These are phyloP conservation scores for Monosporozyma solicola DNA, from an alignment of 805 yeast genomes.

Conservation along the genomic window DNA sequence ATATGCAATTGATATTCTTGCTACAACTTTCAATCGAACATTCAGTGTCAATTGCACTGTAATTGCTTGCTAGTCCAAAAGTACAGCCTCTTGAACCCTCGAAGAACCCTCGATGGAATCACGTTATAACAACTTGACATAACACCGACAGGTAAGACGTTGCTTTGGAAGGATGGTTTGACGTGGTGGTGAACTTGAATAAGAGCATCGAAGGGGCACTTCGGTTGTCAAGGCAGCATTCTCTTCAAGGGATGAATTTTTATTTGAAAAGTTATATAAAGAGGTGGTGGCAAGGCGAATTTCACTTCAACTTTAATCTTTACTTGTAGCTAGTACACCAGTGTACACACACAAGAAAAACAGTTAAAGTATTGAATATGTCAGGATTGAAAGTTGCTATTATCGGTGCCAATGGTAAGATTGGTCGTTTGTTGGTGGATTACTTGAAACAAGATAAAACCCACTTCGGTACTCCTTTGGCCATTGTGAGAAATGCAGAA, in stretches of 20 bases:
- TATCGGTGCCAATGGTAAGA: slow-evolving; percentile 55
- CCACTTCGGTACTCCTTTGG: slow-evolving; percentile 33
- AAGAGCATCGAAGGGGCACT: too few relatives aligned
- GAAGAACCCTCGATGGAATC: neutral
- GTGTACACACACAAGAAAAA: too few relatives aligned
- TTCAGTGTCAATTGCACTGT: neutral
- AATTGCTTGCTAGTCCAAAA: neutral
- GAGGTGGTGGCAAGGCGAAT: too few relatives aligned
- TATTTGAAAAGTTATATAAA: neutral
- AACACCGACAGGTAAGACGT: neutral
- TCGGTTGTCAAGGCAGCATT: neutral
- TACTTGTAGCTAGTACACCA: too few relatives aligned
- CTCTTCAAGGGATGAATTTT: neutral
- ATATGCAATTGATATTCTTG: too few relatives aligned
- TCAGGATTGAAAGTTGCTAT: slow-evolving; percentile 32
- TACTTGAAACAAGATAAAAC: slow-evolving; percentile 23
- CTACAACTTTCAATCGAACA: neutral
- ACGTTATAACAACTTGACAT: neutral
- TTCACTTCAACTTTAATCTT: too few relatives aligned
- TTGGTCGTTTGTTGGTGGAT: slow-evolving; percentile 42
- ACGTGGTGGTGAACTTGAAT: too few relatives aligned
- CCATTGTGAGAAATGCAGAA: slow-evolving; percentile 37
- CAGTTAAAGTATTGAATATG: neutral
- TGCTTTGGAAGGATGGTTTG: neutral
- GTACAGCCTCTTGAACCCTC: neutral